A percentile compares a stretch with the other conserved stretches of the same genome.
Evolutionary conservation across 208 protist species (phyloP).

Genomic region (Plasmodiophora brassicae): DNA sequence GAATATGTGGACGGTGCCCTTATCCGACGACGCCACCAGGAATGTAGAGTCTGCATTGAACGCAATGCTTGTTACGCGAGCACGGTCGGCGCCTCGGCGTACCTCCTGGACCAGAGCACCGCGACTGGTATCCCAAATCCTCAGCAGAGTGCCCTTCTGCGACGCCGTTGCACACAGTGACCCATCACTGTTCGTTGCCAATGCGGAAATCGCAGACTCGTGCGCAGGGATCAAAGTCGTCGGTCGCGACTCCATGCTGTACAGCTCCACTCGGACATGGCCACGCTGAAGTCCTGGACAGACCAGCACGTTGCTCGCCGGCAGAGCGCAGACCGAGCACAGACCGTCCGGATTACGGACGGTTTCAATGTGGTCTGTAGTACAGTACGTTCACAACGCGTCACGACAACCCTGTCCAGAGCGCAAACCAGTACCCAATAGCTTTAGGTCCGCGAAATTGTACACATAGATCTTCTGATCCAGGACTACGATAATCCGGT

Average conservation of each 20-base stretch:
- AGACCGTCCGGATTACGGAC: constrained; percentile 71
- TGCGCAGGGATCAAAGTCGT: constrained; percentile 66
- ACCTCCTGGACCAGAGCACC: constrained; percentile 67
- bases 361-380: constrained; percentile 74
- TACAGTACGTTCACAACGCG: neutral
- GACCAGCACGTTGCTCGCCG: constrained; percentile 62
- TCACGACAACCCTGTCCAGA: no score
- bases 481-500: constrained; percentile 74
- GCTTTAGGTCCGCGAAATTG: constrained; percentile 77
- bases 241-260: constrained; percentile 53
- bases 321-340: constrained; percentile 64
- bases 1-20: constrained; percentile 58
- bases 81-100: constrained; percentile 66
- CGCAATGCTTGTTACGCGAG: constrained; percentile 49
- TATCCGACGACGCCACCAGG: constrained; percentile 45
- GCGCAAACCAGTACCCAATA: constrained; percentile 37
- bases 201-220: constrained; percentile 64
- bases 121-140: constrained; percentile 74
- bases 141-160: constrained; percentile 75
- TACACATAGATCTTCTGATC: constrained; percentile 79
- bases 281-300: constrained; percentile 67
- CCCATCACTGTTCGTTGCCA: constrained; percentile 77
- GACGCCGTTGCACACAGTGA: constrained; percentile 72
- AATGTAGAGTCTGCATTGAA: constrained; percentile 47
- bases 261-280: constrained; percentile 64